Base-by-base conservation (phyloP, 352 stramenopile genomes). In the Phytophthora boehmeriae region DNA sequence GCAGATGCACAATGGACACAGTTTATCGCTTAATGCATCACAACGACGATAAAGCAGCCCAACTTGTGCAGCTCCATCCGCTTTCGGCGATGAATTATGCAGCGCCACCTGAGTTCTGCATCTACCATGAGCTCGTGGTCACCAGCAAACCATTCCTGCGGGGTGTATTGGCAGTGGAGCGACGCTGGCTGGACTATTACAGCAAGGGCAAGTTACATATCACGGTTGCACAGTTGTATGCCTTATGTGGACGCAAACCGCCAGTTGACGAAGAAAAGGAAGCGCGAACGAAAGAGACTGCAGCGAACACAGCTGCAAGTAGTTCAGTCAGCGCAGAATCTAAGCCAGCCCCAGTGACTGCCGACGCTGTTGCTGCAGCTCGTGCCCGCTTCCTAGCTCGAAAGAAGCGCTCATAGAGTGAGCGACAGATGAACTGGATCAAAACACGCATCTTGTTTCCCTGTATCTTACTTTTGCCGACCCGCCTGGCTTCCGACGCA, bases 121-220 rank as follows among this genome's bases (percentile, higher is more conserved):
- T 94, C 2, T 92, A 86, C 50, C 81, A 90, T 2, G 81, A 94
- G 52, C 76, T 94, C 34, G 82, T 92, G 23, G 67, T 77, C 38
- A 92, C 83, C 16, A 90, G 76, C 61, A 86, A 83, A 11, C 75
- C 76, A 13, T 94, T 88, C 54, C 80, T 94, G 74, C 86, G 83
- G 20, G 46, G 75, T 45, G 67, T 79, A 13, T 42, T 91, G 5
- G 67, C 69, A 36, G 76, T 89, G 1, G 76, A 89, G 0, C 56
- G 59, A 36, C 35, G 47, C 22, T 94, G 86, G 86, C 57, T 94
- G 4, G 69, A 76, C 6, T 22, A 73, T 14, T 88, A 79, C 51
- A 59, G 57, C 20, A 63, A 55, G 19, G 63, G 55, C 30, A 82
- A 81, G 34, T 10, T 69, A 5, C 25, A 64, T 4, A 20, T 89